phyloP scores from a whole-genome alignment of 2,329 filamentous ascomycete genomes.

The Verruconis gallopava region DNA sequence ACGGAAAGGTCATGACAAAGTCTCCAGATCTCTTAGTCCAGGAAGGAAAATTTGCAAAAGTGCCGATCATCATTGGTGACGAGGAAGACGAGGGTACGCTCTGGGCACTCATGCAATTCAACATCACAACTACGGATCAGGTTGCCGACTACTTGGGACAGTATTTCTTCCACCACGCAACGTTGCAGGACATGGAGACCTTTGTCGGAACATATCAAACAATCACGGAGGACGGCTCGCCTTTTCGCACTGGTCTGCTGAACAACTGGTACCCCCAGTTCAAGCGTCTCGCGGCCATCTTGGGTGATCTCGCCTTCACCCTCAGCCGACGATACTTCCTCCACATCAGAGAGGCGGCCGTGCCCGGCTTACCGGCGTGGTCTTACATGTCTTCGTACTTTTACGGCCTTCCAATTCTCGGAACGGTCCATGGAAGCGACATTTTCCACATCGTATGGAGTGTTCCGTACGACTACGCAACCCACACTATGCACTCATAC shows the following conservation, averaged over 20 bases:
- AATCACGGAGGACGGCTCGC: constrained; percentile 47
- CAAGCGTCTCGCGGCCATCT: constrained; percentile 62
- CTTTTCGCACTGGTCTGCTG: constrained; percentile 53
- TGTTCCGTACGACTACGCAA: constrained; percentile 35
- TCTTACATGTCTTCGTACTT: constrained; percentile 8
- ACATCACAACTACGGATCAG: constrained; percentile 48
- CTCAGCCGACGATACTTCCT: constrained; percentile 56
- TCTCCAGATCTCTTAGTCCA: constrained; percentile 48
- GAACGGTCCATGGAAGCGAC: constrained; percentile 5
- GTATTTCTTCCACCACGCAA: constrained; percentile 48
- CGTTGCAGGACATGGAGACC: constrained; percentile 35
- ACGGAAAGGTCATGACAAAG: constrained; percentile 43
- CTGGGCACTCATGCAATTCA: constrained; percentile 56
- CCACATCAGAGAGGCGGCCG: constrained; percentile 20
- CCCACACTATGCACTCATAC: background rate
- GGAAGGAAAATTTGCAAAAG: constrained; percentile 42
- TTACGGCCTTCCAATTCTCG: constrained; percentile 6
- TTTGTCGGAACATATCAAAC: constrained; percentile 52
- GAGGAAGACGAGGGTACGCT: constrained; percentile 73
- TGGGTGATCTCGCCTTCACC: constrained; percentile 66
- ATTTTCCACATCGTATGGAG: constrained; percentile 1
- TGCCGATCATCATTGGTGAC: constrained; percentile 56
- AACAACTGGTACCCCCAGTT: constrained; percentile 67
- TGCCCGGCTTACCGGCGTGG: constrained; percentile 37
- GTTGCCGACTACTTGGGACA: constrained; percentile 48